Evolutionary conservation across 2,329 filamentous ascomycete species (phyloP).

Genomic region (Juglanconis sp.): DNA sequence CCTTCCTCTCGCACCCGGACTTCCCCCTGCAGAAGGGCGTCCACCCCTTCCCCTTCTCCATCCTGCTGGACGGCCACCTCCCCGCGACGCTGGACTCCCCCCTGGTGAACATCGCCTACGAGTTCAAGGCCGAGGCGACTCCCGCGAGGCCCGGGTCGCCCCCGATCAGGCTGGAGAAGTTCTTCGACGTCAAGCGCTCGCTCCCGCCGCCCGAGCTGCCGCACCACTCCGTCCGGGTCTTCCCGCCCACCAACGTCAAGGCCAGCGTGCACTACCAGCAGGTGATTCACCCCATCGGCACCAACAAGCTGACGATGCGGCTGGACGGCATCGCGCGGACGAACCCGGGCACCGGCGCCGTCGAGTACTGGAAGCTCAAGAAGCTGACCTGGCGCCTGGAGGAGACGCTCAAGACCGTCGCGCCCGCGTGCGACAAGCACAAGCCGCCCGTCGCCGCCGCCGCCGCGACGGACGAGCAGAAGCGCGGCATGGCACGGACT

Average conservation of each 20-base stretch:
- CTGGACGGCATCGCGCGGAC: slow-evolving; percentile 79
- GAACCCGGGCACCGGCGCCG: slow-evolving; percentile 66
- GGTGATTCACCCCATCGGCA: slow-evolving; percentile 81
- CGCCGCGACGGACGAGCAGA: slow-evolving; percentile 29
- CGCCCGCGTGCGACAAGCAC: slow-evolving; percentile 78
- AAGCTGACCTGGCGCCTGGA: slow-evolving; percentile 93
- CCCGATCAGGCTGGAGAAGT: slow-evolving; percentile 60
- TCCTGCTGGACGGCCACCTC: slow-evolving; percentile 79
- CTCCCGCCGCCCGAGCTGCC: slow-evolving; percentile 71
- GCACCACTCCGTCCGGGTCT: slow-evolving; percentile 88
- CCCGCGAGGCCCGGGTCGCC: slow-evolving; percentile 44
- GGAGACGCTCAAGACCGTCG: slow-evolving; percentile 76
- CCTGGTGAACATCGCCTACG: slow-evolving; percentile 73
- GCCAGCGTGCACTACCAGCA: slow-evolving; percentile 78
- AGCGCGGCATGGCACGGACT: slow-evolving; percentile 70
- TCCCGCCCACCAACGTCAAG: slow-evolving; percentile 92
- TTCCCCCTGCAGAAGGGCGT: slow-evolving; percentile 51
- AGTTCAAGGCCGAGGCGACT: slow-evolving; percentile 66
- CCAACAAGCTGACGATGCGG: slow-evolving; percentile 74
- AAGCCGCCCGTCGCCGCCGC: slow-evolving; percentile 49
- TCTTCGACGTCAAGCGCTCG: slow-evolving; percentile 73
- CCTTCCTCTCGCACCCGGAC: slow-evolving; percentile 60
- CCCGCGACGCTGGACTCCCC: slow-evolving; percentile 76
- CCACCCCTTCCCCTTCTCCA: slow-evolving; percentile 85
- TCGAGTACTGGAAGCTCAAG: slow-evolving; percentile 81